Evolutionary conservation across 495 filamentous ascomycete genomes (phyloP), one percentile per base, ranked within the genome.

Genomic region (Penicillium malachiteum): DNA sequence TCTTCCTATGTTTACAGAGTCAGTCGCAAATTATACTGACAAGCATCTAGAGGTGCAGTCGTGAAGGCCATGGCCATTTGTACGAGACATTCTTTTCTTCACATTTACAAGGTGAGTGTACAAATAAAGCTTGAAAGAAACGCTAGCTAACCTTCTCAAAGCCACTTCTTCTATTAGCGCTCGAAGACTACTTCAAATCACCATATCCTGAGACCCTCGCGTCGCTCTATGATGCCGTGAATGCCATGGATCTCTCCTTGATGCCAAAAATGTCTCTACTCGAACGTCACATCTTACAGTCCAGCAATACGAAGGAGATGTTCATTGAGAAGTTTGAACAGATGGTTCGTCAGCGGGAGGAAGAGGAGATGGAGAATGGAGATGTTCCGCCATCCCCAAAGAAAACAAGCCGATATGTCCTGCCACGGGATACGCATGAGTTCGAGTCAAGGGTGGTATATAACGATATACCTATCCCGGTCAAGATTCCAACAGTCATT

Each of bases 1-100:
- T 57, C 51, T 47, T 16, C 13, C 8, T 50, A 35, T 8, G 39
- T 26, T 2, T 4, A 4, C 21, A 26, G 21, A 26, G 4, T 26
- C 21, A 26, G 35, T 40, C 7, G 14, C 21, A 30, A 42, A 6
- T 6, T 39, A 31, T 44, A 9, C 35, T 31, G 26, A 38, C 11
- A 31, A 7, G 0, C 48, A 56, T 12, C 33, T 52, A 89, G 92
- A 81, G 94, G 94, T 52, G 95, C 94, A 2, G 85, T 96, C 31
- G 92, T 97, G 31, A 98, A 97, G 72, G 92, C 94, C 2, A 98
- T 98, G 94, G 94, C 94, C n/a, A 97, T 98, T 59, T 98, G 94
- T 74, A 98, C 94, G 5, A 79, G 93, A 44, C 94, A 98, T 76
- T 92, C 94, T n/a, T 98, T 98, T 68, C 79, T 98, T 48, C 93